Evolutionary conservation across 208 protist species (phyloP).

Genomic region (Balamuthia mandrillaris): DNA sequence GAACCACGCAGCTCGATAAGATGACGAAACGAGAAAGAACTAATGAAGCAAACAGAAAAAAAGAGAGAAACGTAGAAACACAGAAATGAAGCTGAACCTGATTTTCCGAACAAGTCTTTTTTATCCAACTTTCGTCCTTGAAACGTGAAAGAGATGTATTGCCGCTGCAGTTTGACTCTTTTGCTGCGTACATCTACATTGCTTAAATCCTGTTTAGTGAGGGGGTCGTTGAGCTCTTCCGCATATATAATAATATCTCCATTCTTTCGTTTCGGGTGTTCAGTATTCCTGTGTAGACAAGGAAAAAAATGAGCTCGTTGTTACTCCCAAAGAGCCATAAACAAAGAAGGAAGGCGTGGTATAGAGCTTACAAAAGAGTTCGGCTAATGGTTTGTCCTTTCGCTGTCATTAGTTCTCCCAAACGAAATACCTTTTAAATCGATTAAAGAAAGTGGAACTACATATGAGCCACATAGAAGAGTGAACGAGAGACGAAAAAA

Average conservation of each 20-base stretch:
- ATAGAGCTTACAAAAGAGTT: neutral
- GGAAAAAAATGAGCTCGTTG: neutral
- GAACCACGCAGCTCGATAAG: no score
- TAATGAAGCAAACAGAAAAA: no score
- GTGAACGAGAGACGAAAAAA: no score
- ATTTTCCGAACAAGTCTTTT: slow-evolving; percentile 27
- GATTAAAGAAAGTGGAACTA: no score
- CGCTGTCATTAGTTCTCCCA: no score
- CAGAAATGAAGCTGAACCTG: no score
- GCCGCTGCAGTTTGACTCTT: neutral
- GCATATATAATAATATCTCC: slow-evolving; percentile 1
- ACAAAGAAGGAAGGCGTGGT: neutral
- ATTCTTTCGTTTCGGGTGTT: neutral
- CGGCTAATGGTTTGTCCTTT: no score
- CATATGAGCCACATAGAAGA: no score
- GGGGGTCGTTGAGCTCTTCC: slow-evolving; percentile 23
- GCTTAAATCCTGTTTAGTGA: neutral
- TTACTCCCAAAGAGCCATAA: neutral
- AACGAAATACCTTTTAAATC: no score
- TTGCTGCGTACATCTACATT: slow-evolving; percentile 3
- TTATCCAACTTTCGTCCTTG: neutral
- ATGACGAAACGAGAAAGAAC: no score
- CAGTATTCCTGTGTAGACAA: neutral
- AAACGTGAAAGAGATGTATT: neutral
- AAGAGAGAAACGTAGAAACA: no score